A percentile compares a stretch with the other conserved stretches of the same genome.
phyloP scores from a whole-genome alignment of 2,329 filamentous ascomycete genomes.

The Nothophoma quercina region DNA sequence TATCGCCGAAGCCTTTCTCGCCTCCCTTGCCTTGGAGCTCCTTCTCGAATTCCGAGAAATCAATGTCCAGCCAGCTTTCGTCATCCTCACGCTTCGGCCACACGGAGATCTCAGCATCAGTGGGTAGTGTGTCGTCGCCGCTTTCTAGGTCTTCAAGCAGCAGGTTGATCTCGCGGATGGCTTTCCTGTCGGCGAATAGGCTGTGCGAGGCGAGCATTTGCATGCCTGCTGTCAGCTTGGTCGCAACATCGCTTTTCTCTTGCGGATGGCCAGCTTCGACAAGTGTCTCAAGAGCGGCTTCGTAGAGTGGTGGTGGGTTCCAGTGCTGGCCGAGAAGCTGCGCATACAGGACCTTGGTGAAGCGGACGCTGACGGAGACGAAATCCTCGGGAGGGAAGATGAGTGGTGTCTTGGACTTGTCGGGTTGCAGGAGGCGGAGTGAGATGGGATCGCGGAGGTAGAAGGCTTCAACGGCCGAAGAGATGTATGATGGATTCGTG shows the following conservation, averaged over 20 bases:
- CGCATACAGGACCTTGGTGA: slow-evolving; percentile 89
- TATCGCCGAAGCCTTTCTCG: slow-evolving; percentile 64
- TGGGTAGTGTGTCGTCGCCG: slow-evolving; percentile 75
- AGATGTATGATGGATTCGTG: slow-evolving; percentile 75
- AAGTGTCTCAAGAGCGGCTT: slow-evolving; percentile 49
- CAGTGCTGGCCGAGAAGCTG: slow-evolving; percentile 90
- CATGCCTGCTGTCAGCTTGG: slow-evolving; percentile 90
- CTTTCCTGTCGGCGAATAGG: slow-evolving; percentile 71
- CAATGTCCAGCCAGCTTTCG: slow-evolving; percentile 91
- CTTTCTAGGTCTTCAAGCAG: slow-evolving; percentile 77
- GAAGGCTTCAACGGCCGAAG: slow-evolving; percentile 87
- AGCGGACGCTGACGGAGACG: slow-evolving; percentile 78
- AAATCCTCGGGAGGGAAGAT: slow-evolving; percentile 79
- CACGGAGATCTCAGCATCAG: slow-evolving; percentile 71
- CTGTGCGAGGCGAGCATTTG: slow-evolving; percentile 81
- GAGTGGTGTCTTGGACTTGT: slow-evolving; percentile 59
- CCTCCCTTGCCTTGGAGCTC: slow-evolving; percentile 68
- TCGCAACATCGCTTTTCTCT: slow-evolving; percentile 70
- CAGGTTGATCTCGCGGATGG: slow-evolving; percentile 77
- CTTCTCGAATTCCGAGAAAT: slow-evolving; percentile 85
- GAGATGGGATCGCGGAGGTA: slow-evolving; percentile 86
- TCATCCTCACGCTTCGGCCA: slow-evolving; percentile 82
- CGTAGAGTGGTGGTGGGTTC: slow-evolving; percentile 66
- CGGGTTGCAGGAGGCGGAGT: slow-evolving; percentile 69
- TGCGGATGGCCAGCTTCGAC: slow-evolving; percentile 42